Evolutionary conservation across 805 yeast genomes (phyloP), one percentile per base, ranked within the genome.

Genomic region (Teunomyces tritomae): DNA sequence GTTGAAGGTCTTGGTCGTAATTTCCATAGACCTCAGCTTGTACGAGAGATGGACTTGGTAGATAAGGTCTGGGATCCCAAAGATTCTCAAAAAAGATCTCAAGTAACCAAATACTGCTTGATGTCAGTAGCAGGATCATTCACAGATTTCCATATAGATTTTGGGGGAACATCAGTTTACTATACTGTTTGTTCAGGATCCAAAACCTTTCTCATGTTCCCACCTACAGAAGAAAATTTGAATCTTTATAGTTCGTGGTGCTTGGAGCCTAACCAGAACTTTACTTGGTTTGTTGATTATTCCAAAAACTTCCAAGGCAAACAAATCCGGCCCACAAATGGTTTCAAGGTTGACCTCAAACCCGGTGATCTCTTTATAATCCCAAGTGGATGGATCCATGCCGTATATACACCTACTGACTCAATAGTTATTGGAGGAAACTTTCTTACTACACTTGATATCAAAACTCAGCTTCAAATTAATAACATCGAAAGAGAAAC

Each of bases 381-480:
- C 14, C 97, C 97, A 3, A 83, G 94, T 36, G 96, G 96, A 0
- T 90, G 96, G 95, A 89, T 90, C 43, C 97, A 90, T 64, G 83
- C 94, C 0, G 97, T 90, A 0, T 82, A 82, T 58, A 89, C 97
- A 0, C 92, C 96, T 0, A 68, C 70, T 11, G 96, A 90, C 60
- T 80, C 95, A 0, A 67, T 89, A 2, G 89, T 90, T 2, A 79
- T 90, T 47, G 97, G 97, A 2, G 97, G 97, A 0, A 90, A 90
- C 62, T 90, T 84, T 61, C 68, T 90, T 26, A 88, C 95, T 0
- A 60, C 82, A 35, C 66, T 79, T 46, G 84, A 84, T 57, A 65
- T 89, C 52, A 70, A 73, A 16, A 83, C 76, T 53, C 96, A 90
- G 59, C 59, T 88, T 33, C 70, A 70, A 42, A 77, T 89, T 7